These are phyloP conservation scores for Colletotrichum sp. DNA, from an alignment of 2,329 filamentous ascomycete species.

Conservation along the genomic window DNA sequence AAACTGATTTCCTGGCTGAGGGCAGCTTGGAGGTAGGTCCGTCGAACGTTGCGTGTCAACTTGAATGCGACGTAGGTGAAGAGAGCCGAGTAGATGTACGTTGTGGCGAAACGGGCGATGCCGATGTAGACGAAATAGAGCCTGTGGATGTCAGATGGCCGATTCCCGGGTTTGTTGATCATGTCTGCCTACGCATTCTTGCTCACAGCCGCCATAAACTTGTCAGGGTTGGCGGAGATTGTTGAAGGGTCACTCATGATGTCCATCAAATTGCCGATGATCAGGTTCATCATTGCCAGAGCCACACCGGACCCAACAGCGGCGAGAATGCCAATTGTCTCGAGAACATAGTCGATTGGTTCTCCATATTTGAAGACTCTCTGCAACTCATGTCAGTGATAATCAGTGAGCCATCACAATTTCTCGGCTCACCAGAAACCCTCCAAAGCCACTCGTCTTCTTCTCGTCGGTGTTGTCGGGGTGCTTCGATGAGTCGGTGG, in stretches of 20 bases:
- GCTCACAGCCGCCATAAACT: conserved; percentile 23
- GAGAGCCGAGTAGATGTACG: conserved; percentile 38
- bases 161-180: neutral
- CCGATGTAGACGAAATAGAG: conserved; percentile 33
- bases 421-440: neutral
- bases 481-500: neutral
- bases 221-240: conserved; percentile 3
- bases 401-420: neutral
- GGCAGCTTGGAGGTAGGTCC: conserved; percentile 52
- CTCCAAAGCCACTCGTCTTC: neutral
- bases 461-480: neutral
- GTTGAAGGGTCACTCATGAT: conserved; percentile 24
- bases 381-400: conserved; percentile 6
- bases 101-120: conserved; percentile 22
- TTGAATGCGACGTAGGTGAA: conserved; percentile 55
- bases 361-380: conserved; percentile 28
- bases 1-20: conserved; percentile 56
- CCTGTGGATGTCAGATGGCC: neutral
- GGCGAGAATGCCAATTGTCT: conserved; percentile 25
- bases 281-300: conserved; percentile 31
- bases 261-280: conserved; percentile 30
- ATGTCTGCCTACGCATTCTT: neutral
- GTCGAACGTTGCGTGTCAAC: conserved; percentile 51
- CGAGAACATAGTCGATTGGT: conserved; percentile 26
- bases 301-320: conserved; percentile 30